Conservation (phyloP, 2,329 filamentous ascomycete genomes). For the Sodiomyces alkalinus region DNA sequence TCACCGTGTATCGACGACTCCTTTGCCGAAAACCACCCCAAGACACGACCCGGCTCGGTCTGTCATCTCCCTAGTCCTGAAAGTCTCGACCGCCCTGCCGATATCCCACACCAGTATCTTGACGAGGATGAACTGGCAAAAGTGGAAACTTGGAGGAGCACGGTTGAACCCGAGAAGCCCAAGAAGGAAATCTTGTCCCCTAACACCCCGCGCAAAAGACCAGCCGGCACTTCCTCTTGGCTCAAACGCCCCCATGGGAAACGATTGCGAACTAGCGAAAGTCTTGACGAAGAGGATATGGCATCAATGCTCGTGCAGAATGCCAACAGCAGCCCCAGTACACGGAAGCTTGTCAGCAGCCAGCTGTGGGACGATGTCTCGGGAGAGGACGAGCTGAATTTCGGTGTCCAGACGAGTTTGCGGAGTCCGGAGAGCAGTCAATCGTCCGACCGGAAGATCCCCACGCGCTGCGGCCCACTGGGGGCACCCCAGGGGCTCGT, state of each 20-base stretch:
- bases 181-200: no score
- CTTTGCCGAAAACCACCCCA: slow-evolving; percentile 1
- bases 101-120: slow-evolving; percentile 14
- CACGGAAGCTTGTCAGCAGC: no score
- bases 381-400: slow-evolving; percentile 1
- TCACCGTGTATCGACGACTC: background rate
- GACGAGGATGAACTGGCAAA: slow-evolving; percentile 15
- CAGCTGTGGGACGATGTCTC: background rate
- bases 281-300: background rate
- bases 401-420: background rate
- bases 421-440: background rate
- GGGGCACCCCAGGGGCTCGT: no score
- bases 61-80: slow-evolving; percentile 27
- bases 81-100: slow-evolving; percentile 20
- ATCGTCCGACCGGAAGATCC: background rate
- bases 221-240: slow-evolving; percentile 16
- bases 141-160: slow-evolving; percentile 17
- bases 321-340: background rate
- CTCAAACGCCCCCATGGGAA: slow-evolving; percentile 16
- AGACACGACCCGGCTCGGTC: background rate
- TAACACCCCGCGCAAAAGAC: slow-evolving; percentile 4
- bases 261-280: slow-evolving; percentile 7
- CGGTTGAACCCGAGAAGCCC: slow-evolving; percentile 3
- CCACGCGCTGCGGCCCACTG: background rate
- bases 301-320: background rate